Conservation (phyloP, 148 eudicot genomes). For the Bassia scoparia region DNA sequence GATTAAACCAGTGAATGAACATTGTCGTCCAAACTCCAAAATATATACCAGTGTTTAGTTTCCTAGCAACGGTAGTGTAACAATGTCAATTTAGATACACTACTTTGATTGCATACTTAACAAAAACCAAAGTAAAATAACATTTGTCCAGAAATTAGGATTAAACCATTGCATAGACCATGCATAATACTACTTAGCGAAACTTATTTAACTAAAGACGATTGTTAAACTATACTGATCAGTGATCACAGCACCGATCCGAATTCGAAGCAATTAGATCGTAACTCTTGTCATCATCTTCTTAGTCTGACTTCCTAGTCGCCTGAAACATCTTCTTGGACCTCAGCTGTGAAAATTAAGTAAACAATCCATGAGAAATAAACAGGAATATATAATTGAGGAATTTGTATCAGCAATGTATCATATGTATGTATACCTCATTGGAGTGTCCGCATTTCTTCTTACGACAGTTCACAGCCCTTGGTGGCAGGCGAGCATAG, state of each 20-base stretch:
- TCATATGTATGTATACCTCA: constrained; percentile 35
- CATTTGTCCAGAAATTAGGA: neutral
- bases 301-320: neutral
- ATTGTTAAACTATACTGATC: neutral
- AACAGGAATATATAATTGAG: neutral
- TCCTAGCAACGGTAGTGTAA: neutral
- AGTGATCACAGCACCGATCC: neutral
- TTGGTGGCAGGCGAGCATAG: constrained; percentile 50
- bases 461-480: constrained; percentile 55
- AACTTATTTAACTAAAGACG: too few relatives aligned
- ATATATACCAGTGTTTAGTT: neutral
- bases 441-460: constrained; percentile 60
- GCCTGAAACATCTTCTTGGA: constrained; percentile 38
- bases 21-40: neutral
- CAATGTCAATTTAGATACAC: neutral
- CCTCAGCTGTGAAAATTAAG: constrained; percentile 35
- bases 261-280: neutral
- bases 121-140: neutral
- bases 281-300: neutral
- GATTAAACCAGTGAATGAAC: too few relatives aligned
- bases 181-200: too few relatives aligned
- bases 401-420: too few relatives aligned
- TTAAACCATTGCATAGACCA: neutral
- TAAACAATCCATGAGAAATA: neutral
- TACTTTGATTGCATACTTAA: neutral